These are phyloP conservation scores for Pseudoperonospora humuli DNA, from an alignment of 352 stramenopile genomes.

Conservation along the genomic window DNA sequence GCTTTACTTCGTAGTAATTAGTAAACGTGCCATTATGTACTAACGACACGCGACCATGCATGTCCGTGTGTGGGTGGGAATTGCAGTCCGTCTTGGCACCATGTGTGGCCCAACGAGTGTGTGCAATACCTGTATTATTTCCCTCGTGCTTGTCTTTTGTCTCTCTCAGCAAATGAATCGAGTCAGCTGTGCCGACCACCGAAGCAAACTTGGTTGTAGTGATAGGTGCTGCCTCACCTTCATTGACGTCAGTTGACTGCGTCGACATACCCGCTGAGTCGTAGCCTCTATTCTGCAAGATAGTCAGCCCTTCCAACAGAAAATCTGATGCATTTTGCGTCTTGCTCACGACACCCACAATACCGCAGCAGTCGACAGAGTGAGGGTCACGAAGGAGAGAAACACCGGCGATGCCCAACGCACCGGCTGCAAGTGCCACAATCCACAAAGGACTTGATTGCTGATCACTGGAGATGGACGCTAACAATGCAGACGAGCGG, in stretches of 20 bases:
- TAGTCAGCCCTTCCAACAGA: slow-evolving; percentile 81
- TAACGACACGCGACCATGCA: slow-evolving; percentile 89
- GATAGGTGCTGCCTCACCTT: slow-evolving; percentile 37
- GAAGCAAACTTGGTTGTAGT: slow-evolving; percentile 94
- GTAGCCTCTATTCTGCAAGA: slow-evolving; percentile 94
- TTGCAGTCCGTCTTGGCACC: slow-evolving; percentile 97
- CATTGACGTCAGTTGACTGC: slow-evolving; percentile 35
- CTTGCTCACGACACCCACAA: slow-evolving; percentile 69
- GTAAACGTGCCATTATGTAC: slow-evolving; percentile 99
- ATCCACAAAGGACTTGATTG: slow-evolving; percentile 9
- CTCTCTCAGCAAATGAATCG: slow-evolving; percentile 84
- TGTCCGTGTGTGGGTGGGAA: slow-evolving; percentile 96
- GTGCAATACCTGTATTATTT: slow-evolving; percentile 94
- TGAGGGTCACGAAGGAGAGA: slow-evolving; percentile 3
- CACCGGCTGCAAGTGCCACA: slow-evolving; percentile 11
- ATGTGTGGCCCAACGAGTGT: slow-evolving; percentile 99
- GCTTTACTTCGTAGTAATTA: slow-evolving; percentile 92
- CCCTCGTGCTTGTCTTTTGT: slow-evolving; percentile 65
- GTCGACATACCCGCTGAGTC: slow-evolving; percentile 96
- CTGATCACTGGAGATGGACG: slow-evolving; percentile 3
- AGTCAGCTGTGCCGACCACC: slow-evolving; percentile 85
- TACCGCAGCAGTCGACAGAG: slow-evolving; percentile 54
- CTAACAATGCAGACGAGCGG: slow-evolving; percentile 1
- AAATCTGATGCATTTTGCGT: slow-evolving; percentile 67
- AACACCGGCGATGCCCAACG: slow-evolving; percentile 4